Conservation (phyloP, 78 protist genomes). For the Dictyostelium citrinum region DNA sequence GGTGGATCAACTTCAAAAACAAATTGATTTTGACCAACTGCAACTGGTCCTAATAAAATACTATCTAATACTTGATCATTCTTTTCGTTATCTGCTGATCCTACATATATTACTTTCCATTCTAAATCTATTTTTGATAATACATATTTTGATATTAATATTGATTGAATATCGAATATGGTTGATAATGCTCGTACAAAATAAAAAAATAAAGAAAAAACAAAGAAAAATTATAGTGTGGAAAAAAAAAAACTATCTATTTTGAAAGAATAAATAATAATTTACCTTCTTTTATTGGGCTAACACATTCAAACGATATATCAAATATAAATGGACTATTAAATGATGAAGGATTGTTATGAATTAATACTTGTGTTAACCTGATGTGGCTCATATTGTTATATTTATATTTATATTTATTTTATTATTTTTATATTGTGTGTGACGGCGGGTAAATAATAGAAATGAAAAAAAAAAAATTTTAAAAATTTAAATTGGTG, state of each 20-base stretch:
- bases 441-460: background rate
- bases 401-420: background rate
- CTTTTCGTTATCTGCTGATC: slow-evolving; percentile 68
- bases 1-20: slow-evolving; percentile 79
- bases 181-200: background rate
- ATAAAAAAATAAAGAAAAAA: too few relatives aligned
- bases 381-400: slow-evolving; percentile 45
- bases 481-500: background rate
- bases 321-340: slow-evolving; percentile 62
- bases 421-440: background rate
- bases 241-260: background rate
- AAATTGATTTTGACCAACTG: slow-evolving; percentile 63
- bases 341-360: slow-evolving; percentile 60
- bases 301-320: slow-evolving; percentile 66
- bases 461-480: background rate
- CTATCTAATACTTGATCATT: slow-evolving; percentile 80
- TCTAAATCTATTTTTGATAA: slow-evolving; percentile 82
- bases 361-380: slow-evolving; percentile 57
- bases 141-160: background rate
- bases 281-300: slow-evolving; percentile 55
- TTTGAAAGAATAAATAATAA: background rate
- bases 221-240: too few relatives aligned
- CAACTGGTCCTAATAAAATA: slow-evolving; percentile 63
- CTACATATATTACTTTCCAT: slow-evolving; percentile 77
- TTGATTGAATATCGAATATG: too few relatives aligned